Conservation (phyloP, 768 basidiomycete species). For the Podaxis sp. region DNA sequence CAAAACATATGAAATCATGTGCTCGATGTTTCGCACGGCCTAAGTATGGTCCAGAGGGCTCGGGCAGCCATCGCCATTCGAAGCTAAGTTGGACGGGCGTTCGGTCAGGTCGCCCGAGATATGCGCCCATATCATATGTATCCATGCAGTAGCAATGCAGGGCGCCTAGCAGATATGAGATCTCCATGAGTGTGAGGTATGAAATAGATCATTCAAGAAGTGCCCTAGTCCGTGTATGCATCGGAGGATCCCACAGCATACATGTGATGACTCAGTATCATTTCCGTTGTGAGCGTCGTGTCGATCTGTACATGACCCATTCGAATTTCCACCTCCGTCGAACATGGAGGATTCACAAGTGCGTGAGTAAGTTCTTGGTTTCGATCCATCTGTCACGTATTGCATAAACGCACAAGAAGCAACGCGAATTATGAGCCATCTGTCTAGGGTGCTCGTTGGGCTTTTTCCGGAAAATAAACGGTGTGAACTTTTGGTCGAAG, state of each 20-base stretch:
- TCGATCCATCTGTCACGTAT: too few species aligned
- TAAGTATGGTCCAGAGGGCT: neutral
- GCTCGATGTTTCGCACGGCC: neutral
- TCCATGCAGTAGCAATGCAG: slow-evolving; percentile 1
- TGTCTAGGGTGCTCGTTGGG: too few species aligned
- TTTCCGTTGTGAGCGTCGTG: neutral
- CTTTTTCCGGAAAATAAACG: too few species aligned
- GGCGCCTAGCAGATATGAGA: neutral
- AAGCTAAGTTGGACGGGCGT: neutral
- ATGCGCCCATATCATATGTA: slow-evolving; percentile 3
- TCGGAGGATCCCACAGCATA: neutral
- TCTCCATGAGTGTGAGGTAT: neutral
- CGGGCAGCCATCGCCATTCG: neutral
- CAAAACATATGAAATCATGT: slow-evolving; percentile 1
- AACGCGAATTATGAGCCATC: too few species aligned
- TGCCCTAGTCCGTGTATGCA: too few species aligned
- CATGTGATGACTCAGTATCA: neutral
- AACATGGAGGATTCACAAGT: neutral
- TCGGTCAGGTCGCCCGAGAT: neutral
- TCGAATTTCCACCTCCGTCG: neutral
- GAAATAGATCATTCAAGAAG: neutral
- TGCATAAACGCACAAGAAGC: too few species aligned
- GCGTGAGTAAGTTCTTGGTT: too few species aligned
- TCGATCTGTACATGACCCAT: neutral
- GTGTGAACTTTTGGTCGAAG: too few species aligned